These are phyloP conservation scores for Zanthoxylum bungeanum DNA, from an alignment of 345 rosid genomes.

Conservation along the genomic window DNA sequence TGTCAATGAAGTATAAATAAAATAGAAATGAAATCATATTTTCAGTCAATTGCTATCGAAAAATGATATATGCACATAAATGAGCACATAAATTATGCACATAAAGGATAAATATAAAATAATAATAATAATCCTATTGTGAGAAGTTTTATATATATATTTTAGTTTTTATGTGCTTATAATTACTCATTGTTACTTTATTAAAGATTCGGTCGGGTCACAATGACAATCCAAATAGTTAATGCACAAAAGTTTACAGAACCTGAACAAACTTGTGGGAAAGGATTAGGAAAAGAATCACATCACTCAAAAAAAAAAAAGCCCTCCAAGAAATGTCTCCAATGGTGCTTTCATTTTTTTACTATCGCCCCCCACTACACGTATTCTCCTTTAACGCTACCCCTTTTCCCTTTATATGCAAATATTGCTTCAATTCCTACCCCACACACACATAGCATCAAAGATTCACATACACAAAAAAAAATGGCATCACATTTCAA, in stretches of 20 bases:
- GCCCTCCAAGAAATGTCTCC: not conserved
- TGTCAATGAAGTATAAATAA: no score
- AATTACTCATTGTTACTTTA: no score
- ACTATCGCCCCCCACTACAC: slow-evolving; percentile 31
- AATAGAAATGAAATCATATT: no score
- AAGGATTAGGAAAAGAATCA: slow-evolving; percentile 51
- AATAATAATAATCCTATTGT: no score
- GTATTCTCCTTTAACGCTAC: slow-evolving; percentile 40
- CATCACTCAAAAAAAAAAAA: slow-evolving; percentile 14
- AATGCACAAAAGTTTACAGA: slow-evolving; percentile 14
- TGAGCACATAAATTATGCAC: no score
- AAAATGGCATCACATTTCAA: slow-evolving; percentile 34
- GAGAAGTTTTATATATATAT: no score
- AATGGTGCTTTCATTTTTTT: not conserved
- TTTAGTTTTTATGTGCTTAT: no score
- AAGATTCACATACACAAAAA: not conserved
- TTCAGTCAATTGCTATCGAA: no score
- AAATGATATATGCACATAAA: no score
- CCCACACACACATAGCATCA: no score
- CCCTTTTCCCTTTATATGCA: slow-evolving; percentile 20
- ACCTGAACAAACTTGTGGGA: slow-evolving; percentile 40
- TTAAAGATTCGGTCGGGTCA: not conserved
- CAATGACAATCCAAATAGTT: no score
- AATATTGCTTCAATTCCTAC: not conserved
- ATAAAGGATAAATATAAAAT: no score